Percentiles rank a stretch among this genome's conserved stretches.
Conservation (phyloP, 108 stramenopile species). For the Nannochloropsis salina region DNA sequence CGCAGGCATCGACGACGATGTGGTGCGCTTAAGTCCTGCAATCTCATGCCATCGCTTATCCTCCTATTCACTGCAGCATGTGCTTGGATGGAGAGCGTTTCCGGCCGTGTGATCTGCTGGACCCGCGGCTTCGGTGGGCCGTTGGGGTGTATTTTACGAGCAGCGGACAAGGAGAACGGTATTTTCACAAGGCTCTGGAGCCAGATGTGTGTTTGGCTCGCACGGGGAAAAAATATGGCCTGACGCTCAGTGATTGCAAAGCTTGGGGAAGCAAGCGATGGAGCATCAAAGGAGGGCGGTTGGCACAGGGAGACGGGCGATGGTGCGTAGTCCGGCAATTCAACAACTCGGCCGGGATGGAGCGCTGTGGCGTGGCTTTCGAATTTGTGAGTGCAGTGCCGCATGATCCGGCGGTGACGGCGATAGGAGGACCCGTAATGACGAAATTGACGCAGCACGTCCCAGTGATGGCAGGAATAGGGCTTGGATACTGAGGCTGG, state of each 20-base stretch:
- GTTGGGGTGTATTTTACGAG: neutral
- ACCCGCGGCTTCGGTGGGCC: neutral
- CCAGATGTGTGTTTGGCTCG: conserved; percentile 6
- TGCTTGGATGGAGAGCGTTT: neutral
- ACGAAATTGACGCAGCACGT: neutral
- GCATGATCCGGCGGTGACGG: neutral
- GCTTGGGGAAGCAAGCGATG: neutral
- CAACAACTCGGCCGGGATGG: neutral
- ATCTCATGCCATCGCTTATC: neutral
- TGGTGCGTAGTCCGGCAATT: neutral
- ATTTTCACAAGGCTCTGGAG: neutral
- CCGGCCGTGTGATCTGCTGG: neutral
- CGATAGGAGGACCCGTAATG: neutral
- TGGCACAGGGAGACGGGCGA: neutral
- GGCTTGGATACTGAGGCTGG: neutral
- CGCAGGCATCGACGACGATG: no score
- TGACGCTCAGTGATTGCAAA: neutral
- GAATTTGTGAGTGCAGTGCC: neutral
- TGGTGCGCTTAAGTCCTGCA: no score
- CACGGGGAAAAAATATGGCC: neutral
- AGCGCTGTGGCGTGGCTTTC: neutral
- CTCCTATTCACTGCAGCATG: neutral
- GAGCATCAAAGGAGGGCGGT: conserved; percentile 16
- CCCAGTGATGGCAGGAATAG: neutral
- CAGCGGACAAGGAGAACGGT: neutral